Base-by-base conservation (phyloP, 805 yeast species). In the Yamadazyma nakazawae region DNA sequence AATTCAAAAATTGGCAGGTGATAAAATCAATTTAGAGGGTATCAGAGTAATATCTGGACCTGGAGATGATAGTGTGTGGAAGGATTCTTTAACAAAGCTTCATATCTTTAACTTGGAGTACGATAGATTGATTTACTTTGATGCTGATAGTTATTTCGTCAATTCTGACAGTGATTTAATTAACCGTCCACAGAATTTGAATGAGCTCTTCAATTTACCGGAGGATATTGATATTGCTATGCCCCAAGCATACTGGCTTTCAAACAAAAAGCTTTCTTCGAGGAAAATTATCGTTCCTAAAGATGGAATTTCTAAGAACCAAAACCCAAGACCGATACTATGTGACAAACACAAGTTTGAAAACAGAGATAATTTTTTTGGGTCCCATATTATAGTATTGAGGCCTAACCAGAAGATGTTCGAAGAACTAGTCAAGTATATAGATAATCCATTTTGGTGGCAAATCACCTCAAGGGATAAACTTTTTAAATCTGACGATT, bases 351-450 rank as follows among this genome's bases (percentile, higher is more conserved):
- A 63, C 42, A 63, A 62, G 44, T 61, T 53, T 50, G 58, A 63
- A n/a, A 61, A 63, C 43, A 47, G 62, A 21, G 53, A 55, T 19
- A 53, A 55, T 40, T 67, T 63, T 48, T 67, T 74, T 51, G 73
- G 70, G 0, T 70, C 75, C 37, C 79, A 78, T 50, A 58, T 84
- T 5, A 82, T 84, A 83, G 84, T 83, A 6, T 64, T 82, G n/a
- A 71, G 67, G 35, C 88, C 88, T 2, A 67, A 67, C 5, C 41
- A 47, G 7, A 51, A 55, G 26, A 36, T 55, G 4, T 72, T 61
- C 49, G 43, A 58, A 6, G 48, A 55, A 18, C 49, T 57, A 51
- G 51, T 46, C 42, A 45, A 58, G 12, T 60, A 62, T 32, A 53
- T 64, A 0, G 39, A 58, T 37, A 63, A 58, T 48, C 70, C 70